Evolutionary conservation across 2,329 filamentous ascomycete species (phyloP), one percentile per base, ranked within the genome.

Genomic region (Penicillium oxalicum): DNA sequence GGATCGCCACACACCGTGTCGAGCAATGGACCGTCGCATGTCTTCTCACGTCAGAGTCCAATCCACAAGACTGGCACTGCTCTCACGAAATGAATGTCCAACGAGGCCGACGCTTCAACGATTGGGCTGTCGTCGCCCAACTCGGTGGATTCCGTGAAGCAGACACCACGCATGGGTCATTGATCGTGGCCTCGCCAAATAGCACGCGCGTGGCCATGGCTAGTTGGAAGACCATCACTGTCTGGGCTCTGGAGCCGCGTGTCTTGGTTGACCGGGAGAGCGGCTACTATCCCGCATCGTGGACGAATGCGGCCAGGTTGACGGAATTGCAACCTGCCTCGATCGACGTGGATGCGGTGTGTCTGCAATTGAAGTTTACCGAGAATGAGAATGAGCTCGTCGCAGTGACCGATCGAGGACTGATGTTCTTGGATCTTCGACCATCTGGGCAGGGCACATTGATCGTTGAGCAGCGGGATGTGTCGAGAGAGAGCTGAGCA

Each of bases 131-230:
- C 13, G 61, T 69, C 47, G 70, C 67, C 5, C 64, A 62, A 18
- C 63, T 73, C 11, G 64, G 61, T 48, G 68, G 63, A 9, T 72
- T 65, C 40, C 56, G 58, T 24, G 55, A 63, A 35, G 49, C 63
- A n/a, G 62, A 50, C 13, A 70, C 62, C 27, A 70, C 67, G 4
- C 56, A 70, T 9, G 68, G 68, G 9, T 67, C 68, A n/a, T 59
- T 64, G 26, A 61, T 72, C 11, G 66, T 70, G 11, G 51, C 67
- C 9, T 71, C 70, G 2, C 54, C 49, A 7, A 26, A 42, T 4
- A 67, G 68, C 8, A 70, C 68, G 32, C 64, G 71, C 4, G 58
- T 74, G 41, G 72, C 71, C 4, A 61, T 72, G 29, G 66, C 67
- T 4, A 68, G 67, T 38, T 74, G 71, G 71, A 69, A 73, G 43